Conservation (phyloP, 208 protist species). For the Leishmania major region DNA sequence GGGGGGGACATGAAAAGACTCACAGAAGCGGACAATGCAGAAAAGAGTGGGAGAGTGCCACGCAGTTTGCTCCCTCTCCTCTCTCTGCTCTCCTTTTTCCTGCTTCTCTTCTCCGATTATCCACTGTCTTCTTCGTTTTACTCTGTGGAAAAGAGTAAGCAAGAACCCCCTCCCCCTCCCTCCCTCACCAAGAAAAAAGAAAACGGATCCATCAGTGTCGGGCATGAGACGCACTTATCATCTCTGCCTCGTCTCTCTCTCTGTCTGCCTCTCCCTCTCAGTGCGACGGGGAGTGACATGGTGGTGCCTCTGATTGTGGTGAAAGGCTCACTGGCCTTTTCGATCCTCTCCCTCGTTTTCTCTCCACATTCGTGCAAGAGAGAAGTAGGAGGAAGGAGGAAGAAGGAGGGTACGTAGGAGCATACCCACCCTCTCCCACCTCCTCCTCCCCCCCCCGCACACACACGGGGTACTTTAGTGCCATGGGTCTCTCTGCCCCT, state of each 20-base stretch:
- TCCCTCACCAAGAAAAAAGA: background rate
- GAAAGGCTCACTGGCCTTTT: background rate
- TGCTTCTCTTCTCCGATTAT: background rate
- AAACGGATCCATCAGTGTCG: background rate
- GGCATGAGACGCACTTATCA: background rate
- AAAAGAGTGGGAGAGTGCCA: background rate
- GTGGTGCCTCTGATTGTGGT: background rate
- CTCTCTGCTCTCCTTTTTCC: background rate
- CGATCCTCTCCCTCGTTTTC: background rate
- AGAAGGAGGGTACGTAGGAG: too few species aligned
- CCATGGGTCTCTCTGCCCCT: background rate
- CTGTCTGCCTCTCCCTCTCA: background rate
- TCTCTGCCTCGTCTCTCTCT: background rate
- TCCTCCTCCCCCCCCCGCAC: background rate
- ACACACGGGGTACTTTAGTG: background rate
- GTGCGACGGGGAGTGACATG: background rate
- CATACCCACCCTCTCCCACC: background rate
- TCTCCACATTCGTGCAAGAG: background rate
- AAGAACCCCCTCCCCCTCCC: background rate
- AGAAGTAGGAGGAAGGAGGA: background rate
- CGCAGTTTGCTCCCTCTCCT: background rate
- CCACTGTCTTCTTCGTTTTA: background rate
- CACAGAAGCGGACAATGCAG: background rate
- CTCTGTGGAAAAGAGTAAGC: too few species aligned
- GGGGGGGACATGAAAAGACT: background rate